phyloP scores from a whole-genome alignment of 2,329 filamentous ascomycete species.

The Cercospora sp. region DNA sequence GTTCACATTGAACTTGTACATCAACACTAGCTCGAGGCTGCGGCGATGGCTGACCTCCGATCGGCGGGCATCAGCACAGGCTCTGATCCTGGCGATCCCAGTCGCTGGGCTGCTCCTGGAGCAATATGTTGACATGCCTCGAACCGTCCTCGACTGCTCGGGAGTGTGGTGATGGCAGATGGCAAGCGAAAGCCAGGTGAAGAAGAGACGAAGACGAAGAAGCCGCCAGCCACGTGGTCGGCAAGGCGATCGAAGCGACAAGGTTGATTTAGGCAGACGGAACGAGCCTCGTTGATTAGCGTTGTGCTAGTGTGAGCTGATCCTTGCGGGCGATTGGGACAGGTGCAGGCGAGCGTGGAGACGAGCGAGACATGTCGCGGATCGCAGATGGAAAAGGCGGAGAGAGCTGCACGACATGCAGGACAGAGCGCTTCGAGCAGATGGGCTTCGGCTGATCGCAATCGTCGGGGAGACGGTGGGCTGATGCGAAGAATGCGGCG shows the following conservation, averaged over 20 bases:
- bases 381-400: neutral
- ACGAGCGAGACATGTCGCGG: neutral
- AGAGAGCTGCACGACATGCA: neutral
- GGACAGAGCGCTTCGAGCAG: neutral
- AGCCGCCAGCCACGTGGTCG: neutral
- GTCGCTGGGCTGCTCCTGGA: neutral
- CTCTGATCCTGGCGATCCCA: slow-evolving; percentile 2
- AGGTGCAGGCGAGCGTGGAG: neutral
- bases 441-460: neutral
- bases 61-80: neutral
- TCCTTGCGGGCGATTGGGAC: neutral
- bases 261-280: neutral
- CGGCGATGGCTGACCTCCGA: slow-evolving; percentile 2
- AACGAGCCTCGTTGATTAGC: neutral
- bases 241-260: neutral
- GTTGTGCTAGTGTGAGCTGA: neutral
- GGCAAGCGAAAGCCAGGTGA: neutral
- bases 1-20: neutral
- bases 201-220: too few relatives aligned
- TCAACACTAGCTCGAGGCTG: neutral
- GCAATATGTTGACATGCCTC: neutral
- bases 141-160: neutral
- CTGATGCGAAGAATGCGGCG: neutral
- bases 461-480: neutral
- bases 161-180: neutral